Conservation (phyloP, 257 asterid species). For the Marsdenia floribunda region DNA sequence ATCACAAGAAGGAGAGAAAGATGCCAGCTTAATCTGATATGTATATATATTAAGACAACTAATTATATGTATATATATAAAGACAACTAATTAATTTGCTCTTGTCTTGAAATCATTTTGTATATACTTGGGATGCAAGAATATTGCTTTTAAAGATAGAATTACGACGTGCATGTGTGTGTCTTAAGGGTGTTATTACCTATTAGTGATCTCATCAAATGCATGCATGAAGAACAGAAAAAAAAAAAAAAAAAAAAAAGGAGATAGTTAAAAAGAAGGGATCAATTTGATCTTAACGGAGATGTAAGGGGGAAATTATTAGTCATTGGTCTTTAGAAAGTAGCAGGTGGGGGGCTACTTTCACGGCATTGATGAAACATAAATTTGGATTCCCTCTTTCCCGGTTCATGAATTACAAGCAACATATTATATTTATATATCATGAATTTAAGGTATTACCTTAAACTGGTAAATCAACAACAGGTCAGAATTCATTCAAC, state of each 20-base stretch:
- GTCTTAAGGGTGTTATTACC: background rate
- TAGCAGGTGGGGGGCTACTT: background rate
- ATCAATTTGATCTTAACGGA: background rate
- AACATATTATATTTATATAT: too few relatives aligned
- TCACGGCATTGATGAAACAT: conserved; percentile 11
- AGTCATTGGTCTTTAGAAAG: background rate
- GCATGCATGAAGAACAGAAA: background rate
- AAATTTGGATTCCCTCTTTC: conserved; percentile 6
- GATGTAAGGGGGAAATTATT: background rate
- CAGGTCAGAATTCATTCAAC: background rate
- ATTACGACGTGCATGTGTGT: background rate
- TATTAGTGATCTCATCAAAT: background rate
- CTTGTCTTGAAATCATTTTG: background rate
- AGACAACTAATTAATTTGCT: too few relatives aligned
- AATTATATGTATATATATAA: background rate
- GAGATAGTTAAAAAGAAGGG: too few relatives aligned
- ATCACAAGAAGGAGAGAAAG: conserved; percentile 25
- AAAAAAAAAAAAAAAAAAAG: too few relatives aligned
- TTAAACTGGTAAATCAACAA: background rate
- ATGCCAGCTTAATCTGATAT: conserved; percentile 17
- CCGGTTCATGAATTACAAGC: background rate
- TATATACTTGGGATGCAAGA: background rate
- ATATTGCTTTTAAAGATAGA: background rate
- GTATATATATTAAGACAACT: conserved; percentile 3
- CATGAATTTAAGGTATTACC: background rate